phyloP scores from a whole-genome alignment of 305 asterid species.

The Petunia hybrid region DNA sequence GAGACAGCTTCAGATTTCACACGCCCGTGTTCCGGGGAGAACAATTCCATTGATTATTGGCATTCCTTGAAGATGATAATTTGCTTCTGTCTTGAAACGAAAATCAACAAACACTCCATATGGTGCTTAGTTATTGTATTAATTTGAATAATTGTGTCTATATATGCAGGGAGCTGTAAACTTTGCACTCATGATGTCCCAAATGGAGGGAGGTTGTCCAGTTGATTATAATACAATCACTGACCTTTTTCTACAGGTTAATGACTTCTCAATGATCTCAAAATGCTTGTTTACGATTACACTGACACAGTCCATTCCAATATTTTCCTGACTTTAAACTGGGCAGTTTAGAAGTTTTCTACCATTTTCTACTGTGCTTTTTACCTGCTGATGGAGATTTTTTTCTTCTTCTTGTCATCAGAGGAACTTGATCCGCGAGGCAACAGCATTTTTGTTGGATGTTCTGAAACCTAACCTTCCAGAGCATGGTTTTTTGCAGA shows the following conservation, averaged over 20 bases:
- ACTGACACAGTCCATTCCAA: conserved; percentile 13
- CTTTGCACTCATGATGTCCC: conserved; percentile 99
- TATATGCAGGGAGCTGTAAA: conserved; percentile 95
- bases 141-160: conserved; percentile 31
- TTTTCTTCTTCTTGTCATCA: conserved; percentile 41
- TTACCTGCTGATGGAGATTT: not conserved
- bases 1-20: not conserved
- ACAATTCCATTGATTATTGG: conserved; percentile 1
- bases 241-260: conserved; percentile 98
- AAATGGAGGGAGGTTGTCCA: conserved; percentile 99
- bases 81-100: conserved; percentile 26
- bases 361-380: not conserved
- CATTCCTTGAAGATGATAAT: not conserved
- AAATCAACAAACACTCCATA: conserved; percentile 16
- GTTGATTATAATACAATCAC: conserved; percentile 98
- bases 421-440: conserved; percentile 99
- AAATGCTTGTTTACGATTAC: conserved; percentile 5
- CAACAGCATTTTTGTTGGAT: conserved; percentile 96
- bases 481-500: conserved; percentile 71
- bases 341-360: not conserved
- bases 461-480: conserved; percentile 97
- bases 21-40: not conserved
- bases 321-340: not conserved
- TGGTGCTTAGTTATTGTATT: conserved; percentile 5
- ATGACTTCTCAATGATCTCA: conserved; percentile 25